Evolutionary conservation across 495 filamentous ascomycete genomes (phyloP), one percentile per base, ranked within the genome.

Genomic region (Sordaria brevicollis): DNA sequence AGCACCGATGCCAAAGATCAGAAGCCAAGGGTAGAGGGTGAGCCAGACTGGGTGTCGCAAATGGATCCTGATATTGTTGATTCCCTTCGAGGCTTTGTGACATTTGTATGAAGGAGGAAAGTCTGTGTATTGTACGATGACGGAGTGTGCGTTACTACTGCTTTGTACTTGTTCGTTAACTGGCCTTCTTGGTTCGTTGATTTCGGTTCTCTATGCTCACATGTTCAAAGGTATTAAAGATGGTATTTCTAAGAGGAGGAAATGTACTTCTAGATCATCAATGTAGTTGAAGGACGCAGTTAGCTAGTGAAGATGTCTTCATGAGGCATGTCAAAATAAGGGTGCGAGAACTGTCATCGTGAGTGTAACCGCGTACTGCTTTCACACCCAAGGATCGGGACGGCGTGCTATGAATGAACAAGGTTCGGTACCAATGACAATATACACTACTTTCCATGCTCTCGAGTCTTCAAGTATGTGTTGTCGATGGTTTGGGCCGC

Each of bases 41-140:
- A 83, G 65, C 84, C 84, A 15, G 77, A 71, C 3, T 86, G 84
- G 85, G 75, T 84, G 11, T 75, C 81, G 33, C 81, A 83, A 17
- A 81, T 85, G 67, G 83, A 86, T 57, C 70, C 80, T 7, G 84
- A 81, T 15, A 67, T 86, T 39, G 77, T 87, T 65, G 75, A 85
- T 37, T 76, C 80, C 41, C 81, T 84, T 54, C 80, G 84, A 69
- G 83, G 82, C 9, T 79, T 74, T 72, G 83, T 86, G 29, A 83
- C 83, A 10, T 86, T 87, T 76, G 78, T 87, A 0, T 77, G 72
- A 77, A 36, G 33, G 29, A 57, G 34, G 34, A 25, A 67, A 31
- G 25, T 31, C 13, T 11, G 33, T 25, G 49, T 31, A 62, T 11
- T 57, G 49, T 31, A 62, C 21, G 25, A 31, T 62, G 11, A 62